phyloP scores from a whole-genome alignment of 768 basidiomycete genomes.

The Lentinula edodes region DNA sequence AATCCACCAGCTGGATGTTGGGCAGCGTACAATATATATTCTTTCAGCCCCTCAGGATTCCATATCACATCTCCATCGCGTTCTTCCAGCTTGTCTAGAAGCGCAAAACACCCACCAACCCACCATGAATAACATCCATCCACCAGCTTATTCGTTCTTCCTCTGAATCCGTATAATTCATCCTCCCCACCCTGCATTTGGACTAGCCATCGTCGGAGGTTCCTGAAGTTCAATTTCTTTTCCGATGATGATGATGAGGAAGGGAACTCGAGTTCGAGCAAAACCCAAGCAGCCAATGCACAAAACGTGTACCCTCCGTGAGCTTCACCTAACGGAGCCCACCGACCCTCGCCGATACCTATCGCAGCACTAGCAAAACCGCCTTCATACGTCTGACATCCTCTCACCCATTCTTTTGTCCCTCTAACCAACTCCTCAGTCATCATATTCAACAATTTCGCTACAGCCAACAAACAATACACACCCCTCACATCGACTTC shows the following conservation, averaged over 20 bases:
- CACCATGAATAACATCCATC: conserved; percentile 99
- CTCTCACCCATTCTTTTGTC: conserved; percentile 74
- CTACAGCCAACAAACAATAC: conserved; percentile 85
- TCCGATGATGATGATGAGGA: conserved; percentile 14
- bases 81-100: conserved; percentile 60
- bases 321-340: conserved; percentile 87
- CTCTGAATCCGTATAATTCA: conserved; percentile 90
- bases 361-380: conserved; percentile 83
- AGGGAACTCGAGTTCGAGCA: conserved; percentile 57
- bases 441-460: conserved; percentile 77
- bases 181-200: conserved; percentile 79
- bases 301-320: conserved; percentile 99
- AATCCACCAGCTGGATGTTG: conserved; percentile 85
- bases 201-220: conserved; percentile 74
- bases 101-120: conserved; percentile 84
- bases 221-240: conserved; percentile 49
- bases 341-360: conserved; percentile 51
- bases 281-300: conserved; percentile 76
- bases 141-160: conserved; percentile 96
- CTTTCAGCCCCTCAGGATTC: conserved; percentile 71
- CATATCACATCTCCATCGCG: conserved; percentile 25
- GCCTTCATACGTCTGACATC: conserved; percentile 97
- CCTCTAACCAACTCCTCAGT: conserved; percentile 83
- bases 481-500: conserved; percentile 97
- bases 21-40: conserved; percentile 81